A percentile compares a stretch with the other conserved stretches of the same genome.
phyloP scores from a whole-genome alignment of 1,284 basidiomycete species.

The Ustilago bromivora region DNA sequence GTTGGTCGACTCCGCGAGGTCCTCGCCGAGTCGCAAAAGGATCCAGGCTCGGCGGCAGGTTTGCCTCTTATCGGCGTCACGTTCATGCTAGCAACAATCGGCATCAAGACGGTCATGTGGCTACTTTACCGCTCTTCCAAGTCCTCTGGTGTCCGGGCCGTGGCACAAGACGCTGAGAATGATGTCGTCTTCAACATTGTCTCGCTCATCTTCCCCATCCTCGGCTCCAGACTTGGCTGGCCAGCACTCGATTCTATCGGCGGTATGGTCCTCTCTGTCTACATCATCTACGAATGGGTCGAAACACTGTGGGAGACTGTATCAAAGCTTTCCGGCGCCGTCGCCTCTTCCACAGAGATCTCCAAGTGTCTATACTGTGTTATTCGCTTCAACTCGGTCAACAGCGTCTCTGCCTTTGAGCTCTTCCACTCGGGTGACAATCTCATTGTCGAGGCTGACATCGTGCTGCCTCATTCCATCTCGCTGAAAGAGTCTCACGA shows the following conservation, averaged over 20 bases:
- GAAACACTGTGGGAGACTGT: constrained; percentile 63
- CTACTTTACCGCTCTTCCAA: constrained; percentile 69
- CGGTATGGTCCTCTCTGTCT: constrained; percentile 56
- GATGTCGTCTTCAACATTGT: constrained; percentile 74
- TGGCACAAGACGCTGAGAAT: constrained; percentile 73
- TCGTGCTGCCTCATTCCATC: constrained; percentile 63
- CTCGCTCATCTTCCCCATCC: constrained; percentile 73
- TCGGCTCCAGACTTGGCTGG: constrained; percentile 58
- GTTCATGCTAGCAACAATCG: constrained; percentile 74
- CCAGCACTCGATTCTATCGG: constrained; percentile 67
- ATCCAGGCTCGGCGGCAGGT: constrained; percentile 54
- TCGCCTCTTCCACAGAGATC: constrained; percentile 56
- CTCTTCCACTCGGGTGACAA: constrained; percentile 67
- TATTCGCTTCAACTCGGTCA: constrained; percentile 63
- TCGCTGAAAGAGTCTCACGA: constrained; percentile 67
- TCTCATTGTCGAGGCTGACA: constrained; percentile 66
- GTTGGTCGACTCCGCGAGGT: constrained; percentile 59
- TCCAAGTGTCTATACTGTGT: constrained; percentile 65
- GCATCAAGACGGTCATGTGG: constrained; percentile 73
- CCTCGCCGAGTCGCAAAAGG: constrained; percentile 45
- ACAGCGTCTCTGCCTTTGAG: constrained; percentile 64
- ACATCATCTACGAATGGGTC: constrained; percentile 67
- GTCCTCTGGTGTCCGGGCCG: constrained; percentile 69
- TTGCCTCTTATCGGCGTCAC: constrained; percentile 66
- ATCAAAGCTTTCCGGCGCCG: constrained; percentile 61